Conservation (phyloP, 2,329 filamentous ascomycete species). For the Alternaria gaisen region DNA sequence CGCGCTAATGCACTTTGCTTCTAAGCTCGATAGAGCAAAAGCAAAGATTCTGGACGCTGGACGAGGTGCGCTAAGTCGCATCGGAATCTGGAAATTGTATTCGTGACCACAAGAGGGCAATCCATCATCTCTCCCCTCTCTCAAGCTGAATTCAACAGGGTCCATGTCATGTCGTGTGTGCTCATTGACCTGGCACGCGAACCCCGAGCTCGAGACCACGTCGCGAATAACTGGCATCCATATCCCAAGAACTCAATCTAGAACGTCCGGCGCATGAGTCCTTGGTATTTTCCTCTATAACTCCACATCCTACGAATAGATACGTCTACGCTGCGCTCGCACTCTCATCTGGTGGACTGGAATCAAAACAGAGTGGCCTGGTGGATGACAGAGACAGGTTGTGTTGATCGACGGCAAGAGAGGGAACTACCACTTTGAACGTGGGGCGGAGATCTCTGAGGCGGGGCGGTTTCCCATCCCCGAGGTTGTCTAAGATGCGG, state of each 20-base stretch:
- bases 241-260: no score
- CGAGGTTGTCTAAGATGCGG: background rate
- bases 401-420: background rate
- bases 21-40: background rate
- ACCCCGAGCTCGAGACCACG: background rate
- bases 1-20: background rate
- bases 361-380: constrained; percentile 1
- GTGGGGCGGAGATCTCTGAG: constrained; percentile 6
- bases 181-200: background rate
- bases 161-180: constrained; percentile 2
- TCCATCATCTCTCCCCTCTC: background rate
- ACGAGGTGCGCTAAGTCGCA: background rate
- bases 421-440: constrained; percentile 1
- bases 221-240: background rate
- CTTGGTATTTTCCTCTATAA: background rate
- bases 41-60: background rate
- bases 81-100: constrained; percentile 3
- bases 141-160: background rate
- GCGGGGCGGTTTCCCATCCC: background rate
- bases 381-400: background rate
- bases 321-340: background rate
- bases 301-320: background rate
- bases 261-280: background rate
- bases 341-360: constrained; percentile 6
- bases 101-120: constrained; percentile 1